Evolutionary conservation across 768 basidiomycete genomes (phyloP).

Genomic region (Pisolithus microcarpus): DNA sequence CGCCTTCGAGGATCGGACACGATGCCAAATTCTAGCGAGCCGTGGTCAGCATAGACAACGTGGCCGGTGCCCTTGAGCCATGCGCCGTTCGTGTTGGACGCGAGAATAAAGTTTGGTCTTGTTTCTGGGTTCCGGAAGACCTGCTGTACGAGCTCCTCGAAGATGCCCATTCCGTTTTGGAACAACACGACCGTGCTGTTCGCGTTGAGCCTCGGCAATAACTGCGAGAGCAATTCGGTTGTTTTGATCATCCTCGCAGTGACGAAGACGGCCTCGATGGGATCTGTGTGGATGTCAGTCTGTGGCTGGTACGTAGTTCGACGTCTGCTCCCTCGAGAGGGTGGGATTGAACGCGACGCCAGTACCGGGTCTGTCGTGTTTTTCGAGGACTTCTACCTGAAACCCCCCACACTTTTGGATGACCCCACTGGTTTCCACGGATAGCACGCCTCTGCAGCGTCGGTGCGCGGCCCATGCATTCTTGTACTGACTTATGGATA

Average conservation of each 20-base stretch:
- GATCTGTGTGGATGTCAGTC: constrained; percentile 15
- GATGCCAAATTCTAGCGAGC: constrained; percentile 71
- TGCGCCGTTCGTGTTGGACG: constrained; percentile 76
- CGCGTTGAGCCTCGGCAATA: constrained; percentile 56
- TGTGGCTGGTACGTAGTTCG: constrained; percentile 10
- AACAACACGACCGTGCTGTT: constrained; percentile 84
- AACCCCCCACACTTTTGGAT: constrained; percentile 38
- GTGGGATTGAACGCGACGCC: constrained; percentile 13
- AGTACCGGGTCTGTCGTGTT: constrained; percentile 15
- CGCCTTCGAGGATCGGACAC: constrained; percentile 59
- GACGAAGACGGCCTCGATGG: constrained; percentile 75
- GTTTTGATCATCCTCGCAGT: constrained; percentile 74
- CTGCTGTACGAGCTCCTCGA: constrained; percentile 61
- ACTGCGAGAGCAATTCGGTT: constrained; percentile 43
- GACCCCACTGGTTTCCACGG: constrained; percentile 45
- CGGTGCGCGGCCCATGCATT: constrained; percentile 30
- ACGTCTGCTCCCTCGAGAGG: constrained; percentile 8
- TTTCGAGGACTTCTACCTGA: constrained; percentile 42
- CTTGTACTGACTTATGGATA: constrained; percentile 51
- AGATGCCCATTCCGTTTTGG: constrained; percentile 91
- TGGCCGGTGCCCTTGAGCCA: constrained; percentile 46
- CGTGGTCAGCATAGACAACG: constrained; percentile 65
- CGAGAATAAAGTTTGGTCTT: constrained; percentile 82
- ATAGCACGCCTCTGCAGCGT: constrained; percentile 30
- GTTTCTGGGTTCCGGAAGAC: constrained; percentile 66